Evolutionary conservation across 768 basidiomycete genomes (phyloP).

Genomic region (Kwoniella botswanensis): DNA sequence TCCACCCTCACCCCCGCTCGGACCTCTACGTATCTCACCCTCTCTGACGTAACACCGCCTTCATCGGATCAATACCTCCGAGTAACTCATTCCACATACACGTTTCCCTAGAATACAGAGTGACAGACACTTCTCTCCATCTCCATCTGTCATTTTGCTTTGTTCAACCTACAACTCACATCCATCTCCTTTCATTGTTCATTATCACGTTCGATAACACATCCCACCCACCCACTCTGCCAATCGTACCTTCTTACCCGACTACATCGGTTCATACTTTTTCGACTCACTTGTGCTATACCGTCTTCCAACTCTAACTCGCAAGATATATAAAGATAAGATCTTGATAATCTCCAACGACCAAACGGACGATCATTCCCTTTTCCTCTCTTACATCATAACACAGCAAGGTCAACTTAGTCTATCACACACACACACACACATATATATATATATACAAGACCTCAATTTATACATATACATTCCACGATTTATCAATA

Average conservation of each 20-base stretch:
- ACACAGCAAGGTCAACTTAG: background rate
- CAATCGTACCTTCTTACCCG: background rate
- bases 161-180: background rate
- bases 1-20: background rate
- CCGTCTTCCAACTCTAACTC: background rate
- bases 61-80: conserved; percentile 1
- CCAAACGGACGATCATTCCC: conserved; percentile 7
- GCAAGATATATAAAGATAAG: background rate
- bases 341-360: background rate
- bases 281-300: conserved; percentile 6
- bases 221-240: background rate
- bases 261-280: conserved; percentile 4
- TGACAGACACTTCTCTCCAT: background rate
- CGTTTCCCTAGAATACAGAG: conserved; percentile 16
- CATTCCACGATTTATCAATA: background rate
- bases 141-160: background rate
- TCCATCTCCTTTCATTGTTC: background rate
- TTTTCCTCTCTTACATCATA: background rate
- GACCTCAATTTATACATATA: background rate
- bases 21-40: background rate
- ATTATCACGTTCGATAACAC: background rate
- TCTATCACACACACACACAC: background rate
- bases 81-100: background rate
- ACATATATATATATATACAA: background rate
- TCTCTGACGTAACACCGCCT: conserved; percentile 4